phyloP scores from a whole-genome alignment of 345 rosid species.

The Euphorbia peplus region DNA sequence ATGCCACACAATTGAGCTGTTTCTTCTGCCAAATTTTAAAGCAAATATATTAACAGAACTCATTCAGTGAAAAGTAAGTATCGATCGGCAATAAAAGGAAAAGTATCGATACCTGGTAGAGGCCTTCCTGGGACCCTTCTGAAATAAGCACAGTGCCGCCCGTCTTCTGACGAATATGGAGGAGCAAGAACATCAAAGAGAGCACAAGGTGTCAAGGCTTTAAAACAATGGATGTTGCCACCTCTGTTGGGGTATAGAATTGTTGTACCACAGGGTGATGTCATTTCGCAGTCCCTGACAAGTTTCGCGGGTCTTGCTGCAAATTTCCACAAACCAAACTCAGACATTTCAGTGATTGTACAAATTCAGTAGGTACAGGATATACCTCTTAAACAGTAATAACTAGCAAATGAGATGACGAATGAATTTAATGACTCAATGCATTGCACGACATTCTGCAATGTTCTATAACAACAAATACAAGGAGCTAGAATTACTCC shows the following conservation, averaged over 20 bases:
- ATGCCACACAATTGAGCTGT: slow-evolving; percentile 56
- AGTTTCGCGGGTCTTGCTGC: slow-evolving; percentile 78
- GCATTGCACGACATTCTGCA: not conserved
- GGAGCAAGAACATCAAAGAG: slow-evolving; percentile 70
- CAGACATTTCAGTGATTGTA: not conserved
- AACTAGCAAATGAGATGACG: too few relatives aligned
- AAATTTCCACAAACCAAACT: slow-evolving; percentile 15
- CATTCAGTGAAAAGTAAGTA: not conserved
- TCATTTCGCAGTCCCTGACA: slow-evolving; percentile 66
- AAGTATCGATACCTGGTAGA: slow-evolving; percentile 47
- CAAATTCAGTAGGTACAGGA: not conserved
- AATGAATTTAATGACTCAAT: not conserved
- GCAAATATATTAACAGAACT: not conserved
- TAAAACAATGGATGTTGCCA: slow-evolving; percentile 83
- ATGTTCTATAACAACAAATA: not conserved
- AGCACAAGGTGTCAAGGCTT: slow-evolving; percentile 71
- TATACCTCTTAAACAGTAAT: too few relatives aligned
- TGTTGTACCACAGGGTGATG: slow-evolving; percentile 58
- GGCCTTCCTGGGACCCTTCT: slow-evolving; percentile 44
- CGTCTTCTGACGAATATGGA: slow-evolving; percentile 60
- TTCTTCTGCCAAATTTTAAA: slow-evolving; percentile 35
- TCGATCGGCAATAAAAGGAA: not conserved
- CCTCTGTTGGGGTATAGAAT: slow-evolving; percentile 69
- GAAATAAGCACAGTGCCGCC: slow-evolving; percentile 68
- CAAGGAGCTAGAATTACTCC: not conserved